These are phyloP conservation scores for Meyerozyma sp. DNA, from an alignment of 1,139 yeast species.

Conservation along the genomic window DNA sequence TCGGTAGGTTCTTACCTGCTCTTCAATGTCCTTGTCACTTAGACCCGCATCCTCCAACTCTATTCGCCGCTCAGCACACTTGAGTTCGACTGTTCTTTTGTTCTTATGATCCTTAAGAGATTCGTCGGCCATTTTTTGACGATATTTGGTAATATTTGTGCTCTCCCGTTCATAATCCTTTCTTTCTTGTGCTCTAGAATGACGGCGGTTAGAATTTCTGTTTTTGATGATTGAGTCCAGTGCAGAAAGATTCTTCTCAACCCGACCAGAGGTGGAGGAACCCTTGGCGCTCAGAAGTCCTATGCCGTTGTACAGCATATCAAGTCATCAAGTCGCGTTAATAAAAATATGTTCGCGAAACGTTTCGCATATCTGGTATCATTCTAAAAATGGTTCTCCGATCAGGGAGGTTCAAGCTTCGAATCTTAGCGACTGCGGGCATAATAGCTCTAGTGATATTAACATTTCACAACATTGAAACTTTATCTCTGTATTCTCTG, in stretches of 20 bases:
- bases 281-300: conserved; percentile 66
- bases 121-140: conserved; percentile 10
- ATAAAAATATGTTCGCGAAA: neutral
- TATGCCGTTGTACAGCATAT: conserved; percentile 64
- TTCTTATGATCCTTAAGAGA: conserved; percentile 42
- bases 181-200: conserved; percentile 12
- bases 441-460: neutral
- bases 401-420: neutral
- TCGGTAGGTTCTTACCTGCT: conserved; percentile 11
- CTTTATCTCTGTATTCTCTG: neutral
- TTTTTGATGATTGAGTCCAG: conserved; percentile 14
- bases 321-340: neutral
- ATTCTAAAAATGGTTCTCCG: neutral
- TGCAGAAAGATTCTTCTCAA: conserved; percentile 47
- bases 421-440: neutral
- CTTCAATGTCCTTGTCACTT: conserved; percentile 21
- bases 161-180: conserved; percentile 12
- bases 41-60: conserved; percentile 47
- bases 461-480: neutral
- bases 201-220: conserved; percentile 8
- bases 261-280: conserved; percentile 67
- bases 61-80: conserved; percentile 52
- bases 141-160: too few relatives aligned
- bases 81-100: conserved; percentile 46
- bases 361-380: too few relatives aligned